Evolutionary conservation across 2,329 filamentous ascomycete genomes (phyloP), one percentile per base, ranked within the genome.

Genomic region (Cadophora luteo-olivacea): DNA sequence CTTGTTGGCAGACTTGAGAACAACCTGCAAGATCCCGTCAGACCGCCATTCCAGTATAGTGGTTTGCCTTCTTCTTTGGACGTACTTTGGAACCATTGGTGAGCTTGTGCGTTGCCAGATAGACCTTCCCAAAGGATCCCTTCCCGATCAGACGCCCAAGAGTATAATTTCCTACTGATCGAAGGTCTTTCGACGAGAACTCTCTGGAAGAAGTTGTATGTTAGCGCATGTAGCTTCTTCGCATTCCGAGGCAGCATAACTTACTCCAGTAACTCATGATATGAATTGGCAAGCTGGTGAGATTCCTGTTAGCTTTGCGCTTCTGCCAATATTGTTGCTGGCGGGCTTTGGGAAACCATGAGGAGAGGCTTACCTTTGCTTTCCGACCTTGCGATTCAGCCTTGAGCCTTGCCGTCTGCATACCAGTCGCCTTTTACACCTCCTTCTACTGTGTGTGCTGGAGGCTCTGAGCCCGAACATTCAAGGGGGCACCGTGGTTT

Each of bases 111-210:
- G 91, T 89, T 68, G 95, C 96, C 68, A 99, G 86, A 80, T 99
- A 99, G 77, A 99, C 96, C 82, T 97, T 98, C 76, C 96, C 96
- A 81, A 99, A 99, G 72, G 94, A 97, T 68, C 96, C 96, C 79
- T 98, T 99, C 74, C 96, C 96, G 78, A 99, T 97, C 68, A 99
- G 85, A 69, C 90, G 90, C 57, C 96, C 96, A 67, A 99, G 87
- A 45, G 90, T 91, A 81, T 99, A 99, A 83, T 97, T 98, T 75
- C 96, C 96, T 70, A 99, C 96, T 65, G 91, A 93, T 77, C 92
- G 91, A 74, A 99, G 88, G 73, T 99, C 95, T 79, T 91, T 92
- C 75, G 92, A 93, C 69, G 93, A 91, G 84, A 99, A 99, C 82
- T 98, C 95, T 84, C 93, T 97, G 80, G 68, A 73, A 32, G 68